These are phyloP conservation scores for Herpotrichia juniperi DNA, from an alignment of 2,329 filamentous ascomycete genomes.

Conservation along the genomic window DNA sequence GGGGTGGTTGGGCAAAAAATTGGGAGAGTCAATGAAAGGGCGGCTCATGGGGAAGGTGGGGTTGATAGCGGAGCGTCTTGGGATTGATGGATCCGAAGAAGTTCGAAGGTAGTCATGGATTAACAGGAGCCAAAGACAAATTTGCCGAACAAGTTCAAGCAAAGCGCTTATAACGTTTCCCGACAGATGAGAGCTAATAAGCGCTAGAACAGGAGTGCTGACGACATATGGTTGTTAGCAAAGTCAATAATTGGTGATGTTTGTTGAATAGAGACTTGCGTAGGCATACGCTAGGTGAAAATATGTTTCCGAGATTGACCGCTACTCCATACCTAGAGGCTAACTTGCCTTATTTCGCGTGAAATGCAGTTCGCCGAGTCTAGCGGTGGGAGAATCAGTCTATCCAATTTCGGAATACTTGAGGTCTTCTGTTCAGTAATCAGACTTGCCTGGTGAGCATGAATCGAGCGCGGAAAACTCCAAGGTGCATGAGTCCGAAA, in stretches of 20 bases:
- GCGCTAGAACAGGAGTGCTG: no score
- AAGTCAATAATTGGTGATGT: background rate
- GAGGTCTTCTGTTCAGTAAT: no score
- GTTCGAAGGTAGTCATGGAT: background rate
- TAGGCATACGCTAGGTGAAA: background rate
- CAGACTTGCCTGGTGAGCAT: no score
- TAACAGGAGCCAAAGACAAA: background rate
- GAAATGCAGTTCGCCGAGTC: background rate
- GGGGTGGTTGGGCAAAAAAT: background rate
- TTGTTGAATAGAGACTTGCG: background rate
- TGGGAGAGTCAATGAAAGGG: background rate
- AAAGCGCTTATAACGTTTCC: background rate
- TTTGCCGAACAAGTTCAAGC: background rate
- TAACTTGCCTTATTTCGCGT: background rate
- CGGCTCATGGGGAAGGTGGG: background rate
- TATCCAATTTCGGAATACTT: no score
- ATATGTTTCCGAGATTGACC: background rate
- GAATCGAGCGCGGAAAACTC: background rate
- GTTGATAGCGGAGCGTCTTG: background rate
- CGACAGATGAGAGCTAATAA: no score
- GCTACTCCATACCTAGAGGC: background rate
- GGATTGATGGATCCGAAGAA: background rate
- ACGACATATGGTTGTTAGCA: background rate
- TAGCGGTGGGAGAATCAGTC: background rate
- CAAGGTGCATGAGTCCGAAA: background rate